phyloP scores from a whole-genome alignment of 176 grass and related monocot species.

The Zea luxurians region DNA sequence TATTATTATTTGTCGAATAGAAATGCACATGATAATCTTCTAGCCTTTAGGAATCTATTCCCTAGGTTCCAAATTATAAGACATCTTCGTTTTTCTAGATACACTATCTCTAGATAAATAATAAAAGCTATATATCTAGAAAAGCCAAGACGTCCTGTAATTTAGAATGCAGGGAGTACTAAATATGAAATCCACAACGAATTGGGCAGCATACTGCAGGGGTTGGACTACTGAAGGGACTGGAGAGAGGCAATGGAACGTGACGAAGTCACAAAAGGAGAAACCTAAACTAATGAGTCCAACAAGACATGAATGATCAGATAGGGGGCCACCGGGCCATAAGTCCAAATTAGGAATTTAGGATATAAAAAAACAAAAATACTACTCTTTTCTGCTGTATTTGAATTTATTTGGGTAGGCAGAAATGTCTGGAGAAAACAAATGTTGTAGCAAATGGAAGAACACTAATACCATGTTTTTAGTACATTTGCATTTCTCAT shows the following conservation, averaged over 20 bases:
- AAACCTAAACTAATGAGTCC: not conserved
- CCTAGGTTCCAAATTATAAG: too few species aligned
- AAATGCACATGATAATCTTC: not conserved
- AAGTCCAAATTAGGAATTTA: not conserved
- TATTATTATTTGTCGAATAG: too few species aligned
- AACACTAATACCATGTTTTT: constrained; percentile 21
- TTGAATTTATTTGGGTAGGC: not conserved
- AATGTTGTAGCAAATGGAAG: not conserved
- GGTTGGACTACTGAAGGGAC: not conserved
- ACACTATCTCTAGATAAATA: too few species aligned
- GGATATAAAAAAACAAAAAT: too few species aligned
- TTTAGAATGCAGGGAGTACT: not conserved
- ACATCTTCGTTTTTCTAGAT: too few species aligned
- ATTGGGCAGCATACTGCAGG: not conserved
- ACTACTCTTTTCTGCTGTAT: not conserved
- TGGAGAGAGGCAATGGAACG: constrained; percentile 2
- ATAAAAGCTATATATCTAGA: too few species aligned
- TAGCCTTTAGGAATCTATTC: not conserved
- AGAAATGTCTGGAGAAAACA: constrained; percentile 3
- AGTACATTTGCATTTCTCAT: not conserved
- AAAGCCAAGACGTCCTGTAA: too few species aligned
- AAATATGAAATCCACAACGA: not conserved
- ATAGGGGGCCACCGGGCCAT: not conserved
- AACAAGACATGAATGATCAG: constrained; percentile 14
- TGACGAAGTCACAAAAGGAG: not conserved